Conservation (phyloP, 768 basidiomycete species). For the Mycena maculata region DNA sequence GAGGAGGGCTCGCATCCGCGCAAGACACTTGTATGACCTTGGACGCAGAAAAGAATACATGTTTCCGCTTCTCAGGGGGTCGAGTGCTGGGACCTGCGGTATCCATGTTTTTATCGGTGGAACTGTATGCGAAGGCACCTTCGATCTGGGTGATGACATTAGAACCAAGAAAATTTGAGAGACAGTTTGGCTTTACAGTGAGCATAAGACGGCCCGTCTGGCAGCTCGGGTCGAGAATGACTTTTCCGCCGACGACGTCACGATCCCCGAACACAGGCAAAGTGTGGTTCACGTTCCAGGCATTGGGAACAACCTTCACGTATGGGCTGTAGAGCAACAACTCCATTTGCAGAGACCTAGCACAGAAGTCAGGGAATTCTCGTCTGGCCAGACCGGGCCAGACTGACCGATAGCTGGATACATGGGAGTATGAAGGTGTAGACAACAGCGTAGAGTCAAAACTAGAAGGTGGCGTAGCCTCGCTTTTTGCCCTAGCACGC, state of each 20-base stretch:
- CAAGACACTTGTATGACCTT: conserved; percentile 56
- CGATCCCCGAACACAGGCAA: conserved; percentile 70
- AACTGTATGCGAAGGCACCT: conserved; percentile 65
- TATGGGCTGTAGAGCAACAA: conserved; percentile 72
- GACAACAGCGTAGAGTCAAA: conserved; percentile 47
- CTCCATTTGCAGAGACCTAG: conserved; percentile 67
- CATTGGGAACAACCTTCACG: conserved; percentile 58
- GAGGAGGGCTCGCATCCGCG: conserved; percentile 43
- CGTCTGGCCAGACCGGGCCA: background rate
- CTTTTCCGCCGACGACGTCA: conserved; percentile 69
- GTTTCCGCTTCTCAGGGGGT: conserved; percentile 46
- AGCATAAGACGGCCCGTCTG: conserved; percentile 69
- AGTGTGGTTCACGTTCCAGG: conserved; percentile 42
- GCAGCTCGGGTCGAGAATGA: conserved; percentile 66
- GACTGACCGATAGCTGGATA: conserved; percentile 62
- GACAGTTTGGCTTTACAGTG: conserved; percentile 54
- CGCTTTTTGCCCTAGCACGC: conserved; percentile 31
- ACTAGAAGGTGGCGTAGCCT: conserved; percentile 45
- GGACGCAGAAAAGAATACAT: conserved; percentile 64
- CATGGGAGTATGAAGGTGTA: conserved; percentile 52
- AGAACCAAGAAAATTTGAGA: conserved; percentile 12
- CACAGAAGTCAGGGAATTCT: conserved; percentile 2
- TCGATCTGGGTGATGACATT: conserved; percentile 59
- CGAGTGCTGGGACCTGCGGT: conserved; percentile 29
- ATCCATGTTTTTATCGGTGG: conserved; percentile 42